Percentiles rank a stretch among this genome's conserved stretches.
Evolutionary conservation across 257 asterid genomes (phyloP).

Genomic region (Ophiorrhiza pumila): DNA sequence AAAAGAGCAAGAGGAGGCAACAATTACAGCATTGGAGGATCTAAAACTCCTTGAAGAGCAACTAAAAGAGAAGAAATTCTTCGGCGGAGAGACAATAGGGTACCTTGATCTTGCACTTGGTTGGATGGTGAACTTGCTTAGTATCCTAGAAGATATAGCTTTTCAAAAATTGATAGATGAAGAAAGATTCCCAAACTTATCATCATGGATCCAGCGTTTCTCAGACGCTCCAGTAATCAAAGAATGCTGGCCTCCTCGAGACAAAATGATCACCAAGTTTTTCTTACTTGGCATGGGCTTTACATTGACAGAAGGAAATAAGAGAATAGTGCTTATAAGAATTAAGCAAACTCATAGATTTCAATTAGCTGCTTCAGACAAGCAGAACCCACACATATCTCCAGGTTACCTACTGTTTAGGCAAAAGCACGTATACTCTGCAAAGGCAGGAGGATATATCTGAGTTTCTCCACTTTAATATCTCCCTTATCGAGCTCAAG

Average conservation of each 20-base stretch:
- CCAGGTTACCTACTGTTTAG: neutral
- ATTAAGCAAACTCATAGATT: too few species aligned
- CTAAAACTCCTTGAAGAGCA: constrained; percentile 44
- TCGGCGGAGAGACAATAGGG: constrained; percentile 58
- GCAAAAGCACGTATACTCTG: neutral
- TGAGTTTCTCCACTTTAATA: neutral
- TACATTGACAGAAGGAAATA: neutral
- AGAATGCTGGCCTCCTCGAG: constrained; percentile 60
- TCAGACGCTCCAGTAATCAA: constrained; percentile 42
- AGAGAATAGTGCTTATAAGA: neutral
- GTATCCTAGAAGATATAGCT: constrained; percentile 43
- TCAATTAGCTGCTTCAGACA: neutral
- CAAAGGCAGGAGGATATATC: neutral
- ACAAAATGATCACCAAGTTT: constrained; percentile 46
- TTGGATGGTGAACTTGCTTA: constrained; percentile 42
- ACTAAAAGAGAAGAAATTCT: constrained; percentile 51
- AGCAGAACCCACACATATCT: too few species aligned
- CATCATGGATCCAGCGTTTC: constrained; percentile 49
- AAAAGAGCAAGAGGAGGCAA: constrained; percentile 41
- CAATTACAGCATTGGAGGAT: constrained; percentile 25
- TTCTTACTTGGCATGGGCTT: neutral
- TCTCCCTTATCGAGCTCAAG: neutral
- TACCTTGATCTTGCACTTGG: constrained; percentile 59
- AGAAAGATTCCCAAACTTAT: constrained; percentile 40
- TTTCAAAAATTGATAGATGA: constrained; percentile 38